phyloP scores from a whole-genome alignment of 1,284 basidiomycete genomes.

The Sanghuangporus sanghuang region DNA sequence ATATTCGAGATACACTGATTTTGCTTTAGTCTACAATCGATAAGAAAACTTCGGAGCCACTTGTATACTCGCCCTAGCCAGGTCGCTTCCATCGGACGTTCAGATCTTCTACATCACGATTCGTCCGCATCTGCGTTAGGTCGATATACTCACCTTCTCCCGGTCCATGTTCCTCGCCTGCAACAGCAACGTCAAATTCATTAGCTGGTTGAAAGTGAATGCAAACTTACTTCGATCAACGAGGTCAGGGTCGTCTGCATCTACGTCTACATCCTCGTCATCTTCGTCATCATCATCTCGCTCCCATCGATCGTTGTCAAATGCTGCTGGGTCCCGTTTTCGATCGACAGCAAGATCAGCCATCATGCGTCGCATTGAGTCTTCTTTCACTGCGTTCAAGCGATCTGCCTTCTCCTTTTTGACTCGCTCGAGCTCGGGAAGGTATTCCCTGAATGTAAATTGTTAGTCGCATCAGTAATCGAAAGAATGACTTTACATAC shows the following conservation, averaged over 20 bases:
- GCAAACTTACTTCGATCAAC: conserved; percentile 59
- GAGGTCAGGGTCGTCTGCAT: conserved; percentile 44
- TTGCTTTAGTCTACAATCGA: background rate
- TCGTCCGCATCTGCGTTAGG: conserved; percentile 48
- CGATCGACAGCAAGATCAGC: conserved; percentile 78
- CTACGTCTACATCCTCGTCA: conserved; percentile 58
- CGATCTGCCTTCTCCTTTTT: conserved; percentile 55
- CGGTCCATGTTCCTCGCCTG: conserved; percentile 63
- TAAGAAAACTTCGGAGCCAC: too few species aligned
- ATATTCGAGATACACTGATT: background rate
- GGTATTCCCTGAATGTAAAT: conserved; percentile 65
- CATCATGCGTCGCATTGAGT: conserved; percentile 81
- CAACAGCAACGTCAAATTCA: background rate
- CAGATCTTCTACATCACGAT: conserved; percentile 34
- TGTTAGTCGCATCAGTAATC: background rate
- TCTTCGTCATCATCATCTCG: conserved; percentile 47
- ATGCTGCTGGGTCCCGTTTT: conserved; percentile 46
- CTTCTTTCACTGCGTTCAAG: conserved; percentile 66
- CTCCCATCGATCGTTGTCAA: conserved; percentile 50
- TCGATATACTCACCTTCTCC: conserved; percentile 57
- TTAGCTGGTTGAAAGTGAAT: conserved; percentile 16
- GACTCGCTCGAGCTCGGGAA: conserved; percentile 82
- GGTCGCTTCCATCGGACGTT: conserved; percentile 64
- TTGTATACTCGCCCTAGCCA: background rate
- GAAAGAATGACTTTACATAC: conserved; percentile 37